Base-by-base conservation (phyloP, 768 basidiomycete species). In the Termitomyces sp. region DNA sequence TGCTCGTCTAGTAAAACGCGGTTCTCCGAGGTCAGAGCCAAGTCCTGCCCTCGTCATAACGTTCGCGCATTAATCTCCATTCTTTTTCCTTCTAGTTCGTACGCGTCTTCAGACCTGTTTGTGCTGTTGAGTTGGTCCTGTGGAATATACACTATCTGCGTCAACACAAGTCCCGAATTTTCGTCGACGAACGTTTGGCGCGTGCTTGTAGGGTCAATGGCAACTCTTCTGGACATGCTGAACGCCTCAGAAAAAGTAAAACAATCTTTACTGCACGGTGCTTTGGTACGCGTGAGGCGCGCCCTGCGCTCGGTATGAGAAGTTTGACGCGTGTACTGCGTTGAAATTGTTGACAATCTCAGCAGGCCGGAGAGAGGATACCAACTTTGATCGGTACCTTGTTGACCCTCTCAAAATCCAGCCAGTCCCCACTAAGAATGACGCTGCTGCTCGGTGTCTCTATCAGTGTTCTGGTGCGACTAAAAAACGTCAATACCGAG, bases 71-170 rank as follows among this genome's bases (percentile, higher is more conserved):
- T 46, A 51, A 49, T 53, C 26, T 38, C 37, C 46, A 22, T 37
- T 46, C 37, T 45, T 45, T 46, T 21, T 48, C 50, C 40, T 41
- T 60, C 41, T 54, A 80, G 82, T 61, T 75, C 81, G 17, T 78
- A 78, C 62, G 82, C 87, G 0, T 70, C 84, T 11, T 70, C 81
- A 7, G 81, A 88, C 54, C 60, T 84, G 37, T 88, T 85, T 66
- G 81, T 88, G 32, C 78, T 93, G 17, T 71, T 90, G 41, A 82
- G 76, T 63, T 92, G 90, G 90, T 71, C 81, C 3, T 82, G 84
- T 60, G 79, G 78, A 15, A 66, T 89, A 26, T 89, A 88, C 63
- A 68, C 76, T 6, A 71, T 75, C 5, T 82, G 81, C 57, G 61
- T 82, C 15, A 64, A 75, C 53, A 49, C 70, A 37, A 74, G 80